phyloP scores from a whole-genome alignment of 305 asterid genomes.

The Coffea humblotiana region DNA sequence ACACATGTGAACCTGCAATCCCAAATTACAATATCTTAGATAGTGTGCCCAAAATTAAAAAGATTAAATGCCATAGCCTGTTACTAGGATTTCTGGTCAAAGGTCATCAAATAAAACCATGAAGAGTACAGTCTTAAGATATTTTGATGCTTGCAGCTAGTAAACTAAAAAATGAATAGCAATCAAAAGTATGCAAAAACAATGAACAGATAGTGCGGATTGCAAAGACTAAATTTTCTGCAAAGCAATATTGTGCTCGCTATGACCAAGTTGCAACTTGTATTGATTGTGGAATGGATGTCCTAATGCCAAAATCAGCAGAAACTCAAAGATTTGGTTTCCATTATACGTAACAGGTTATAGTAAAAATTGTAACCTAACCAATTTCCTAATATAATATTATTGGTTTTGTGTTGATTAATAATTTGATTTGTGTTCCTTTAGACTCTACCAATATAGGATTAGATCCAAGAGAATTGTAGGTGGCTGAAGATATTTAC shows the following conservation, averaged over 20 bases:
- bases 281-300: background rate
- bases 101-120: background rate
- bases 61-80: background rate
- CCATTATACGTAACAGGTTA: background rate
- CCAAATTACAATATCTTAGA: background rate
- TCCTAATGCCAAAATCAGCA: background rate
- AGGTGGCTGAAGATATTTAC: background rate
- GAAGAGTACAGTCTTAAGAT: background rate
- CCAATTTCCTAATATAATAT: too few relatives aligned
- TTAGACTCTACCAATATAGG: background rate
- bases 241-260: background rate
- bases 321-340: background rate
- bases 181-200: background rate
- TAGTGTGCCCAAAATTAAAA: conserved; percentile 1
- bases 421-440: too few relatives aligned
- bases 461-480: background rate
- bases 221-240: background rate
- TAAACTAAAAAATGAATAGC: background rate
- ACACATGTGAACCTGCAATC: conserved; percentile 85
- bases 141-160: background rate
- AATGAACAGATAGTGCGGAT: background rate
- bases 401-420: too few relatives aligned
- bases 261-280: background rate
- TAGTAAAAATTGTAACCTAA: too few relatives aligned
- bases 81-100: background rate